A percentile compares a stretch with the other conserved stretches of the same genome.
These are phyloP conservation scores for Suhomyces kunorum DNA, from an alignment of 1,139 yeast genomes.

Conservation along the genomic window DNA sequence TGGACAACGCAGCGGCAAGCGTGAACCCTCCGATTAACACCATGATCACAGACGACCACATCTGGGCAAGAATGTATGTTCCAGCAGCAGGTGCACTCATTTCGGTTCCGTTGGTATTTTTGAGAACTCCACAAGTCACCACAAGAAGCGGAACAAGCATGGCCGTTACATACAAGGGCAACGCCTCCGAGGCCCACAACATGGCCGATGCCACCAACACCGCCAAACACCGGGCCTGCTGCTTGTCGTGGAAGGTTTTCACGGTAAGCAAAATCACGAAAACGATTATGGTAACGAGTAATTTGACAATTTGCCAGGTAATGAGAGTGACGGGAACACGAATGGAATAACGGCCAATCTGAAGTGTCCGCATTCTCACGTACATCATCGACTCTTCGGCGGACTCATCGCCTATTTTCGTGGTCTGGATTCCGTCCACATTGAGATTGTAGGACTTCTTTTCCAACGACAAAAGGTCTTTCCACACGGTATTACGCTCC, in stretches of 20 bases:
- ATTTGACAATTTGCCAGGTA: constrained; percentile 44
- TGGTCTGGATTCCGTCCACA: constrained; percentile 29
- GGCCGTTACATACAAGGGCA: constrained; percentile 86
- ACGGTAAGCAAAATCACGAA: constrained; percentile 52
- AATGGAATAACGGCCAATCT: constrained; percentile 13
- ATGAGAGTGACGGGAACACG: constrained; percentile 32
- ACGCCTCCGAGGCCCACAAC: constrained; percentile 92
- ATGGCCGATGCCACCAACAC: constrained; percentile 75
- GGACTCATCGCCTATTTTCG: constrained; percentile 39
- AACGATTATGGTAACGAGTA: constrained; percentile 44
- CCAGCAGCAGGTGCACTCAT: constrained; percentile 72
- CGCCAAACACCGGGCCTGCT: constrained; percentile 77
- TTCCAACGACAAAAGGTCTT: constrained; percentile 89
- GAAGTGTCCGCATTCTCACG: constrained; percentile 21
- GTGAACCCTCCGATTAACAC: constrained; percentile 90
- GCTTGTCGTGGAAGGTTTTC: constrained; percentile 67
- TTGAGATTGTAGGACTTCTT: constrained; percentile 50
- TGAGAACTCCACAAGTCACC: constrained; percentile 71
- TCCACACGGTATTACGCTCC: constrained; percentile 97
- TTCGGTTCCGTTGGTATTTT: constrained; percentile 50
- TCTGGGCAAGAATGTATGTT: constrained; percentile 70
- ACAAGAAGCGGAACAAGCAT: constrained; percentile 76
- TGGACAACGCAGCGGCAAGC: constrained; percentile 88
- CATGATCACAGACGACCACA: constrained; percentile 96
- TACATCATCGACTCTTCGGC: constrained; percentile 26